Evolutionary conservation across 164 flowering plant species (phyloP).

Genomic region (Umbellularia californica): DNA sequence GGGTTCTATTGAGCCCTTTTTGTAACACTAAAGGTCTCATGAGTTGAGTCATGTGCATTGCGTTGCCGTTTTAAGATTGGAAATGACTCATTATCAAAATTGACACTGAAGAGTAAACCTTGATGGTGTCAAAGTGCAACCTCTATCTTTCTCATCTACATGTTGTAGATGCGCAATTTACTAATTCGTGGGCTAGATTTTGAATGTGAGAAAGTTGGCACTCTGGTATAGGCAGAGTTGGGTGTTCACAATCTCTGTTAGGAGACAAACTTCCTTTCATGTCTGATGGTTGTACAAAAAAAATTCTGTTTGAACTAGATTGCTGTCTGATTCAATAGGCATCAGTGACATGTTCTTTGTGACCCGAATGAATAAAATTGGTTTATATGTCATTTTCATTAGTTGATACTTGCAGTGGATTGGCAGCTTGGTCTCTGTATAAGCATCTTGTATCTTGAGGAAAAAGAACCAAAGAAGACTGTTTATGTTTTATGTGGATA

Average conservation of each 20-base stretch:
- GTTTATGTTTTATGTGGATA: background rate
- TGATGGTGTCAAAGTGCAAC: background rate
- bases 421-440: background rate
- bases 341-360: background rate
- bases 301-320: constrained; percentile 32
- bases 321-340: constrained; percentile 4
- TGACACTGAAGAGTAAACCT: background rate
- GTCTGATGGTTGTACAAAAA: constrained; percentile 23
- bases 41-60: too few species aligned
- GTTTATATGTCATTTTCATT: background rate
- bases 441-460: background rate
- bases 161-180: constrained; percentile 47
- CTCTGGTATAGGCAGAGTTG: constrained; percentile 11
- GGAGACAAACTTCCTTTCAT: constrained; percentile 16
- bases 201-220: constrained; percentile 8
- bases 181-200: constrained; percentile 7
- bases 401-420: background rate
- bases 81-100: background rate
- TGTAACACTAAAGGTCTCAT: too few species aligned
- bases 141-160: constrained; percentile 31
- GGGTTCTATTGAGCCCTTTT: background rate
- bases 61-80: background rate
- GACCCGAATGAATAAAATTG: constrained; percentile 9
- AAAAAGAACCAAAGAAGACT: too few species aligned
- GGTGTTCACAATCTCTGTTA: background rate